phyloP scores from a whole-genome alignment of 2,329 filamentous ascomycete species.

The Fusarium anguioides region DNA sequence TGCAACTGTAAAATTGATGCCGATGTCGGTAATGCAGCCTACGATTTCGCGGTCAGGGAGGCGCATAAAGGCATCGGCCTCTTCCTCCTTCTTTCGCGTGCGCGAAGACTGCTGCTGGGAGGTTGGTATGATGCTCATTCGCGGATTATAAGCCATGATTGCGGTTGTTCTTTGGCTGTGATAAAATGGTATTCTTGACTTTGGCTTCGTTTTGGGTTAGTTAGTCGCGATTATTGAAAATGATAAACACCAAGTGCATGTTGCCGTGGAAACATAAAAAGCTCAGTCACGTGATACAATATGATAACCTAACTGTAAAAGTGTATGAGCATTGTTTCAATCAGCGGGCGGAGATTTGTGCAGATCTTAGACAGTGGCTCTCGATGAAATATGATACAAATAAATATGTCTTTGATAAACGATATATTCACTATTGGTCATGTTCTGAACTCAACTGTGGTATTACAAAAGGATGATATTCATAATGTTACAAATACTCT shows the following conservation, averaged over 20 bases:
- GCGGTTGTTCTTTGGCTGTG: neutral
- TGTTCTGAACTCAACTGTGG: neutral
- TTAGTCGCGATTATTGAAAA: slow-evolving; percentile 21
- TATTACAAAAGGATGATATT: neutral
- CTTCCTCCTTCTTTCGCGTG: slow-evolving; percentile 68
- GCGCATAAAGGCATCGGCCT: slow-evolving; percentile 69
- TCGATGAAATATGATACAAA: neutral
- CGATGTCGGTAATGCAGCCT: slow-evolving; percentile 96
- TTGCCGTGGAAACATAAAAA: slow-evolving; percentile 43
- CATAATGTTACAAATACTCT: neutral
- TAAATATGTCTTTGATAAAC: slow-evolving; percentile 3
- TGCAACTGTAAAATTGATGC: slow-evolving; percentile 84
- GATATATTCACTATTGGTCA: neutral
- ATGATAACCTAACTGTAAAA: neutral
- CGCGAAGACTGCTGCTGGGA: slow-evolving; percentile 61
- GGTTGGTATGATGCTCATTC: slow-evolving; percentile 70
- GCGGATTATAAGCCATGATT: slow-evolving; percentile 68
- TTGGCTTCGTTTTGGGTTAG: slow-evolving; percentile 8
- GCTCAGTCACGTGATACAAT: slow-evolving; percentile 31
- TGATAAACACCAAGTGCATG: slow-evolving; percentile 38
- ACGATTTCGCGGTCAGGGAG: slow-evolving; percentile 83
- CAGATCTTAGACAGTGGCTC: slow-evolving; percentile 27
- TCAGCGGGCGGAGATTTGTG: neutral
- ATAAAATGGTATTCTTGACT: slow-evolving; percentile 4
- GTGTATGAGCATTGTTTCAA: slow-evolving; percentile 15